phyloP scores from a whole-genome alignment of 1,139 yeast genomes.

The Nematodospora anomalae region DNA sequence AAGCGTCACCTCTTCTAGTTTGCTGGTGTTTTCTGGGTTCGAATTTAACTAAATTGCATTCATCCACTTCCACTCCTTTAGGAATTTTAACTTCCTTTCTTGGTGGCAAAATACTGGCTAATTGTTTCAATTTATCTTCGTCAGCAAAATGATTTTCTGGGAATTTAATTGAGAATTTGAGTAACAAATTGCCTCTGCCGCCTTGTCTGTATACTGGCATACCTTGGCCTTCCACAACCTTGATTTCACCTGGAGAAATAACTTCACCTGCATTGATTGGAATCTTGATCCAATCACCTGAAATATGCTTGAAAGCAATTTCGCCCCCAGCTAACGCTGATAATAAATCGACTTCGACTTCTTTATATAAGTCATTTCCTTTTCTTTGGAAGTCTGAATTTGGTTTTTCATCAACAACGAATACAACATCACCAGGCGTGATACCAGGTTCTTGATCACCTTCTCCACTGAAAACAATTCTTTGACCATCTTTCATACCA shows the following conservation, averaged over 20 bases:
- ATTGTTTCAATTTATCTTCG: conserved; percentile 64
- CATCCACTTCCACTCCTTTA: conserved; percentile 71
- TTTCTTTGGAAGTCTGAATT: conserved; percentile 81
- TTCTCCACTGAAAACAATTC: conserved; percentile 88
- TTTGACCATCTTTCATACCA: conserved; percentile 96
- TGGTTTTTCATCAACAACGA: conserved; percentile 85
- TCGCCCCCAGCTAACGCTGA: conserved; percentile 98
- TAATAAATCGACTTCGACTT: conserved; percentile 84
- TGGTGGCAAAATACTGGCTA: conserved; percentile 67
- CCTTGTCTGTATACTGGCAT: conserved; percentile 86
- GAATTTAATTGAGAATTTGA: conserved; percentile 72
- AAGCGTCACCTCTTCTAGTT: conserved; percentile 52
- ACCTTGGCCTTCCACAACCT: conserved; percentile 91
- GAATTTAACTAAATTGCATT: conserved; percentile 68
- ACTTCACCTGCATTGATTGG: conserved; percentile 89
- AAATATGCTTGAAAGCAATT: conserved; percentile 78
- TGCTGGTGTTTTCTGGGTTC: conserved; percentile 62
- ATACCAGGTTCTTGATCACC: conserved; percentile 97
- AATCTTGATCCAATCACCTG: conserved; percentile 86
- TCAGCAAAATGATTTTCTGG: conserved; percentile 62
- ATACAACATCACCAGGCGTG: conserved; percentile 95
- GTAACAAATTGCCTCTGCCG: conserved; percentile 70
- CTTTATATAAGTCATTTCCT: conserved; percentile 84
- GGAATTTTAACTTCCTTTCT: conserved; percentile 59
- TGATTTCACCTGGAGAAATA: conserved; percentile 77